Base-by-base conservation (phyloP, 2,329 filamentous ascomycete genomes). In the Dryadomyces quercus-mongolicae region DNA sequence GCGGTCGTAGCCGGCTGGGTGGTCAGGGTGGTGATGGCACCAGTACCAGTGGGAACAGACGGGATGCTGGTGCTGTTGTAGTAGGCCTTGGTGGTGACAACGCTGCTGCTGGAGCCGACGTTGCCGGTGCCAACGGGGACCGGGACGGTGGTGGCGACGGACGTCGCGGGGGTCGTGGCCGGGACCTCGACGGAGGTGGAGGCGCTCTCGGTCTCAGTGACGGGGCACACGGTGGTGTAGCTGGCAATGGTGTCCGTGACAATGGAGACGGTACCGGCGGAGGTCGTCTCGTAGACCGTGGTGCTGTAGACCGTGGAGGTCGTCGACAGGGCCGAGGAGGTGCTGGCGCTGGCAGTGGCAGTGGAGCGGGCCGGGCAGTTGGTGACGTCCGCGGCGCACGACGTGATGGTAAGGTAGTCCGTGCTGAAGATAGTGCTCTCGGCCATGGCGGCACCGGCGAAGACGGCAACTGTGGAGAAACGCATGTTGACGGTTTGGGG, bases 331-430 rank as follows among this genome's bases (percentile, higher is more conserved):
- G 36, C 36, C 4, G 36, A 13, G 36, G 36, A 8, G 36, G 36
- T 31, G 25, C 25, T 31, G 25, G 25, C 58, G 60, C 64, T 60
- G 56, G 65, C 59, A 58, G 61, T 62, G 53, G 62, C 63, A 52
- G 59, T 46, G 56, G 62, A 61, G 52, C 53, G 54, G 56, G 66
- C 68, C 48, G 69, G 69, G 69, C 77, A 80, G 74, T 78, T 63
- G 65, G 75, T 74, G 62, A 77, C 74, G 55, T 70, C 71, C 16
- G 76, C 68, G 57, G 66, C 73, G 69, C 80, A 83, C 53, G 76
- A 80, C 68, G 77, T 82, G 73, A 82, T 71, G 70, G 80, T 82
- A 61, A 78, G 71, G 65, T 75, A 72, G 65, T 80, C 73, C 60
- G 77, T 81, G 65, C 71, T 69, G 75, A 77, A 80, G 70, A 81